Conservation (phyloP, 768 basidiomycete species). For the Mycena olivaceomarginata region DNA sequence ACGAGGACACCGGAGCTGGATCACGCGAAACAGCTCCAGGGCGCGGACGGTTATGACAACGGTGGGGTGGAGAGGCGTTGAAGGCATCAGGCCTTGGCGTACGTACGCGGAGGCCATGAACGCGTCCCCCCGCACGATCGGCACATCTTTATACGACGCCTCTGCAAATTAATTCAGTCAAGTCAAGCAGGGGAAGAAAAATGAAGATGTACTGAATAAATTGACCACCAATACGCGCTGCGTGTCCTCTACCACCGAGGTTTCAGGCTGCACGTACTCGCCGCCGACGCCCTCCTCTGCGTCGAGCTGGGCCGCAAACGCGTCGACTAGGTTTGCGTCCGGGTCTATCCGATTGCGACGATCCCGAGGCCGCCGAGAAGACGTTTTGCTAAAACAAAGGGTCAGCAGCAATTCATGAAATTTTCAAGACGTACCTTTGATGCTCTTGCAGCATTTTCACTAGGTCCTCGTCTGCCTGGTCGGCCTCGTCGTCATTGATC, state of each 20-base stretch:
- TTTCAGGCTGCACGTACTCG: not conserved
- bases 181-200: not conserved
- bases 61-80: not conserved
- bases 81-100: not conserved
- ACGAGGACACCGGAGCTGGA: not conserved
- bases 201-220: not conserved
- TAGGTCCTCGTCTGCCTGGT: no score
- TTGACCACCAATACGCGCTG: not conserved
- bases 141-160: not conserved
- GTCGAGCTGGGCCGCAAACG: conserved; percentile 2
- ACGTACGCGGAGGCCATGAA: not conserved
- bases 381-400: no score
- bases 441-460: no score
- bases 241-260: not conserved
- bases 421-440: no score
- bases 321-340: not conserved
- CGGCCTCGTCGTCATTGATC: not conserved
- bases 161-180: not conserved
- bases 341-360: not conserved
- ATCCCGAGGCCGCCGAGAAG: not conserved
- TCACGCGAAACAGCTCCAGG: not conserved
- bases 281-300: not conserved
- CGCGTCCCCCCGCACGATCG: not conserved
- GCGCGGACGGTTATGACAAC: not conserved
- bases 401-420: no score